A percentile compares a stretch with the other conserved stretches of the same genome.
Evolutionary conservation across 768 basidiomycete species (phyloP).

Genomic region (Termitomyces sp.): DNA sequence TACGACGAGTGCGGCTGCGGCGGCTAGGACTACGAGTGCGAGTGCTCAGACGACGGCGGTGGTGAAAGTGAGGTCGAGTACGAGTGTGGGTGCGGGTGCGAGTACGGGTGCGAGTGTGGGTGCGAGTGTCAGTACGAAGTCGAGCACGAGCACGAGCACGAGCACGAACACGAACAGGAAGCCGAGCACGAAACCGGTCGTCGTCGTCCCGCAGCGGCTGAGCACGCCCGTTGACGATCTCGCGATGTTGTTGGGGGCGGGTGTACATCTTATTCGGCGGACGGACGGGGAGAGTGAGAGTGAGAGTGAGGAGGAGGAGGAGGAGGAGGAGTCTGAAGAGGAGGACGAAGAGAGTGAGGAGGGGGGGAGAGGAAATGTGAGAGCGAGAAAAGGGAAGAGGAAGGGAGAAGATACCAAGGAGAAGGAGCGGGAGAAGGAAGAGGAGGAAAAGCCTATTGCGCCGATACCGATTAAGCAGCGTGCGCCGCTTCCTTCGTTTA

Average conservation of each 20-base stretch:
- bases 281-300: constrained; percentile 31
- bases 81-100: not conserved
- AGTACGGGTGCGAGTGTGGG: not conserved
- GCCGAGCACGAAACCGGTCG: not conserved
- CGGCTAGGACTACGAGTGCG: not conserved
- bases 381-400: constrained; percentile 23
- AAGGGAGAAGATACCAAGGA: constrained; percentile 5
- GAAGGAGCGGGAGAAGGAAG: constrained; percentile 9
- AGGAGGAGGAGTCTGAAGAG: constrained; percentile 22
- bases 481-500: constrained; percentile 55
- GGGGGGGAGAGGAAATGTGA: constrained; percentile 24
- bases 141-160: not conserved
- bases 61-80: not conserved
- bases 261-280: constrained; percentile 39
- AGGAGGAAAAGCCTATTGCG: constrained; percentile 33
- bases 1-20: not conserved
- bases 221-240: constrained; percentile 42
- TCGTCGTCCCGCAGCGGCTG: constrained; percentile 11
- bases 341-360: constrained; percentile 20
- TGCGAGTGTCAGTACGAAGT: too few relatives aligned
- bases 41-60: not conserved
- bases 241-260: constrained; percentile 40
- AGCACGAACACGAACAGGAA: not conserved
- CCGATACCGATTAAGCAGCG: constrained; percentile 62
- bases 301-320: constrained; percentile 24